Base-by-base conservation (phyloP, 208 protist species). In the Leishmania braziliensis region DNA sequence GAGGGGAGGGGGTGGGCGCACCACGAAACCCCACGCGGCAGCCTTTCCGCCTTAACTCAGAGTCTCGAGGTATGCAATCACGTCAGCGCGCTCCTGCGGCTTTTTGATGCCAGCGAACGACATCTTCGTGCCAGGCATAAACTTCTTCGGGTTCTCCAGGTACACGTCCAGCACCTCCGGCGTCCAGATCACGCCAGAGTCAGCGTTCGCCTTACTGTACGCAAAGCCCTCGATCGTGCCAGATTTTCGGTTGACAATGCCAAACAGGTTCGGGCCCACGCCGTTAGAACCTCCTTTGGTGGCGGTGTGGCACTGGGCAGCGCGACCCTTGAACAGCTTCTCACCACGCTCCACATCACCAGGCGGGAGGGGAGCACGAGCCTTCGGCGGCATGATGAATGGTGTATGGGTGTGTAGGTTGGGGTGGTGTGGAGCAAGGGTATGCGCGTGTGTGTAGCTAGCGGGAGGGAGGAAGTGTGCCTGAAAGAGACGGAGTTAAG, bases 41-140 rank as follows among this genome's bases (percentile, higher is more conserved):
- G 23, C 6, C 10, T 39, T 26, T 10, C 14, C 60, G 10, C 33
- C 60, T 66, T 66, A 66, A 69, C 90, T 86, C 29, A 97, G 86
- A 36, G 90, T 91, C 79, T 98, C 89, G 58, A 99, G 88, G 95
- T 98, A 99, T 58, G 97, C 93, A 80, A 99, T 99, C 78, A 99
- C 90, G 86, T 99, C 98, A 23, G 94, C 94, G 80, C 98, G 92
- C 81, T 99, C 98, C 80, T 97, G 90, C 48, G 87, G 90, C 83
- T 97, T 98, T 85, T 99, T 99, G 46, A 99, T 79, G 75, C 98
- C 98, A 54, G 97, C 96, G 79, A 99, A 99, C 56, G 97, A 98
- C 98, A 99, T 99, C 91, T 99, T 99, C 74, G 97, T 99, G 77
- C 97, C 98, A 46, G 98, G 98, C 90, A 99, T 99, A 86, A 98